Base-by-base conservation (phyloP, 768 basidiomycete genomes). In the Rhodotorula diobovata region DNA sequence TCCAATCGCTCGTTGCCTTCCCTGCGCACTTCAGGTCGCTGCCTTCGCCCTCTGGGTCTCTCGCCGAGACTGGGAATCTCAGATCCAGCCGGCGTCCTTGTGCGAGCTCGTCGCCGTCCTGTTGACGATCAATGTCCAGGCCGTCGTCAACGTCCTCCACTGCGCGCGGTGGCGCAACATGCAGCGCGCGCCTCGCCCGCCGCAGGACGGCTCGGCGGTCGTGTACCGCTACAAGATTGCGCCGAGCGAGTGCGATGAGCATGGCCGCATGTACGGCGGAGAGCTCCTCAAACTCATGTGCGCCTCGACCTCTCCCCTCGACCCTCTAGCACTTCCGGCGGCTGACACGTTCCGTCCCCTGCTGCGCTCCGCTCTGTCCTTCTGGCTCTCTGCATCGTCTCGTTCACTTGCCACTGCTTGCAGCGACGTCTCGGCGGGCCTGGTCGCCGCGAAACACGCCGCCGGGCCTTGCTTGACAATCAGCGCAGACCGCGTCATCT, bases 401-500 rank as follows among this genome's bases (percentile, higher is more conserved):
- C 28, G 7, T n/a, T n/a, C 11, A 3, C 51, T 15, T 53, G 51
- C 30, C 1, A 12, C n/a, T 9, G 14, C 4, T n/a, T n/a, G 41
- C 28, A 53, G 51, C 64, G 73, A 75, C 41, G 73, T 75, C 23
- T 61, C 63, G 0, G 73, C 73, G 1, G 73, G 73, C 0, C 61
- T 75, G 20, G 70, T 75, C 18, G 73, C 73, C 3, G 73, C 73
- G 15, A 75, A 71, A 61, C 73, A 75, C 25, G 70, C 67, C 20
- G 53, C 53, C 15, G 63, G 63, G 1, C 70, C 73, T 10, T 75
- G 73, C 56, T 30, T 75, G 7, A 75, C 73, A 35, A 69, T 75
- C n/a, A 61, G 56, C n/a, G 67, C 61, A 50, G 73, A 75, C 28
- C 67, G 73, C 1, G 73, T 75, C 48, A 66, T 71, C 56, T 75